Base-by-base conservation (phyloP, 148 eudicot genomes). In the Persicaria maculosa region DNA sequence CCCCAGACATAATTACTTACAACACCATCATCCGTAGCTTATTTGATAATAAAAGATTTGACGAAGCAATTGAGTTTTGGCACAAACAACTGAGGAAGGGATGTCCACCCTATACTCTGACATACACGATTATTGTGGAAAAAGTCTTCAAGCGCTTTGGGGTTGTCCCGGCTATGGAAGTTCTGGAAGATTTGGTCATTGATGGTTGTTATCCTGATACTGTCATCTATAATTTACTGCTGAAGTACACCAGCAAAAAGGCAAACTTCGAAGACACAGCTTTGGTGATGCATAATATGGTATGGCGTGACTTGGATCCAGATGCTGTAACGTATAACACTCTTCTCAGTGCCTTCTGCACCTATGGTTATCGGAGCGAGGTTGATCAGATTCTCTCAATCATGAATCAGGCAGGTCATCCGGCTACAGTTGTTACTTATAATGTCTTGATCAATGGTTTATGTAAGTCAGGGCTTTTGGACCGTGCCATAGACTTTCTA, bases 141-240 rank as follows among this genome's bases (percentile, higher is more conserved):
- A 78, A 81, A 72, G 78, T 90, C 20, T 88, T 86, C 72, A 75
- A 86, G 83, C 80, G 79, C 36, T 81, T 84, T 74, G 98, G 98
- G 64, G 76, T 84, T 72, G 40, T 74, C 67, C 83, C 77, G 47
- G 87, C 98, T 52, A 72, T 91, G 11, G 86, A 81, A 74, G 81
- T 87, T 76, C 77, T 94, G 82, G 89, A 94, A 53, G 97, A 94
- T 76, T 79, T 94, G 80, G 84, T 83, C 20, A 73, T 74, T 53
- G 93, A 94, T 81, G 98, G 98, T 45, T 91, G 96, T 82, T 83
- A 82, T 79, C 98, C 98, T 57, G 97, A 94, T 81, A 77, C 80
- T 12, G 85, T 90, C 77, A 87, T 87, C 68, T 94, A 87, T 79
- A 91, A 91, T 70, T 80, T 85, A 15, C 79, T 94, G 76, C 14